phyloP scores from a whole-genome alignment of 306 rosid species.

The Mimosa pudica region DNA sequence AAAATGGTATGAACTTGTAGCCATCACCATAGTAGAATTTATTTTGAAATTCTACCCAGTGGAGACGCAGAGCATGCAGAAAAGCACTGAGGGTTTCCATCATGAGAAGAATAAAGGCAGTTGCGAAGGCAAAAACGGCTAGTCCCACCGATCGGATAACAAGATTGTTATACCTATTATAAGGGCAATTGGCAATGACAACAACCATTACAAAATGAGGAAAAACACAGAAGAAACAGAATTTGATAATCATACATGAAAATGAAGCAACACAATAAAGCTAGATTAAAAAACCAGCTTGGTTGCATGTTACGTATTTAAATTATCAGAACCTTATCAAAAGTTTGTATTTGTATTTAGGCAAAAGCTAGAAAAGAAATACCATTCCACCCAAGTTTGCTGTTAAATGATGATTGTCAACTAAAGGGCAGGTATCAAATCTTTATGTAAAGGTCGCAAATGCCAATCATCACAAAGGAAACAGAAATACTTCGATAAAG shows the following conservation, averaged over 20 bases:
- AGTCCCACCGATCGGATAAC: constrained; percentile 79
- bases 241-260: not conserved
- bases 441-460: not conserved
- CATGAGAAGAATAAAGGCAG: constrained; percentile 98
- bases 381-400: not conserved
- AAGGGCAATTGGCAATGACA: constrained; percentile 36
- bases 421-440: constrained; percentile 12
- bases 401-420: constrained; percentile 13
- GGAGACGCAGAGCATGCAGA: constrained; percentile 99
- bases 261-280: not conserved
- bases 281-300: not conserved
- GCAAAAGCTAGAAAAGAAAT: constrained; percentile 8
- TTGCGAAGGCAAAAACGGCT: constrained; percentile 90
- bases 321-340: constrained; percentile 4
- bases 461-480: constrained; percentile 2
- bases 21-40: constrained; percentile 98
- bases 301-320: not conserved
- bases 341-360: not conserved
- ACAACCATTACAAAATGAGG: constrained; percentile 21
- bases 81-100: constrained; percentile 98
- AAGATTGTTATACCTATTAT: constrained; percentile 82
- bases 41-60: constrained; percentile 98
- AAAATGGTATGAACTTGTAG: constrained; percentile 91
- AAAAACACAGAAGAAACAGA: not conserved
- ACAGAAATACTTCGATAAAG: constrained; percentile 11